Evolutionary conservation across 495 filamentous ascomycete species (phyloP).

Genomic region (Penicillium arizonense): DNA sequence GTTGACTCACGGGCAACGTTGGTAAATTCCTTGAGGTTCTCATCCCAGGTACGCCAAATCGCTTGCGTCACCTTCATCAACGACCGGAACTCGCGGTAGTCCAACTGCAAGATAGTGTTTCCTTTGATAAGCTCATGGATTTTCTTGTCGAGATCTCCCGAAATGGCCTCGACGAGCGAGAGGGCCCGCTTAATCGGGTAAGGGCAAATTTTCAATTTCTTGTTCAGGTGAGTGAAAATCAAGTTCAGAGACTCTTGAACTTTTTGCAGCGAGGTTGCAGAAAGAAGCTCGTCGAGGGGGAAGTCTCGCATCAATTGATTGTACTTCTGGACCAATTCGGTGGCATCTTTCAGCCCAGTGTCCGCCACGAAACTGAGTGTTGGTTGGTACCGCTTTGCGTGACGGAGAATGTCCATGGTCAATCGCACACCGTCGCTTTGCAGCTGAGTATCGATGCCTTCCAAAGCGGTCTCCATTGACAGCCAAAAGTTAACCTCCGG

Average conservation of each 20-base stretch:
- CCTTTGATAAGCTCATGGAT: constrained; percentile 84
- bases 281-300: constrained; percentile 88
- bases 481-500: constrained; percentile 99
- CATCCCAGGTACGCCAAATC: constrained; percentile 92
- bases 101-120: constrained; percentile 83
- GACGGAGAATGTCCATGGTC: constrained; percentile 88
- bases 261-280: constrained; percentile 84
- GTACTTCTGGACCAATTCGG: constrained; percentile 94
- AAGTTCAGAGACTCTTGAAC: constrained; percentile 83
- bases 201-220: constrained; percentile 90
- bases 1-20: constrained; percentile 94
- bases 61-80: constrained; percentile 78
- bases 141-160: constrained; percentile 81
- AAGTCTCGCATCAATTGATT: constrained; percentile 99
- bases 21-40: constrained; percentile 94
- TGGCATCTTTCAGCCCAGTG: constrained; percentile 91
- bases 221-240: constrained; percentile 92
- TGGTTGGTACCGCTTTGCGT: constrained; percentile 94
- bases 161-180: constrained; percentile 97
- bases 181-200: constrained; percentile 92
- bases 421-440: constrained; percentile 84
- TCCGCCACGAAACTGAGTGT: constrained; percentile 95
- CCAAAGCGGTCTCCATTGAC: constrained; percentile 87
- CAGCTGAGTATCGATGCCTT: constrained; percentile 85
- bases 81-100: constrained; percentile 83